Base-by-base conservation (phyloP, 192 early-diverging fungal species). In the Endogone sp. region DNA sequence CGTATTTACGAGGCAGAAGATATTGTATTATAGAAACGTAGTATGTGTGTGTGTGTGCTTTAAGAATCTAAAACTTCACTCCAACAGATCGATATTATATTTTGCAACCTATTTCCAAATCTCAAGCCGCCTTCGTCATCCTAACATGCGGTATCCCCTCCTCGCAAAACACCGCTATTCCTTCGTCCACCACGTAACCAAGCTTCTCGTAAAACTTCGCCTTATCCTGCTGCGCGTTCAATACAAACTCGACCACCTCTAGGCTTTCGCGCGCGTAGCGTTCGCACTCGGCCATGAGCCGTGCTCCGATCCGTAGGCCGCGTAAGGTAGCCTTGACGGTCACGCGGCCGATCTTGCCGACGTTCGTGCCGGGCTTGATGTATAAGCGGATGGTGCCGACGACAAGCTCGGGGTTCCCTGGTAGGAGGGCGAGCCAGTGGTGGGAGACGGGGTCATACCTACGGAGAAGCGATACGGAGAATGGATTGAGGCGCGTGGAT, bases 321-420 rank as follows among this genome's bases (percentile, higher is more conserved):
- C 67, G 67, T 24, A 25, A 25, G 2, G 29, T 16, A 8, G n/a
- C n/a, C 8, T 62, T 60, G 6, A 68, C 67, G 31, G 23, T 23
- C 22, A 68, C 67, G 20, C 67, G 67, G 10, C 67, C 67, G 23
- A 68, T 62, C 49, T 68, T 68, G 3, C 67, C 67, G 24, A 68
- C 67, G 9, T 49, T 6, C 37, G 37, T 49, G 37, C 37, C 37
- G 6, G 6, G 37, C 9, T 6, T 16, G 37, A 49, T 49, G 37
- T 49, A 49, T 49, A 49, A 11, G 6, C 37, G 37, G 37, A 49
- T 49, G 9, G 37, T 49, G 37, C 37, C 37, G 9, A 49, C 37
- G 37, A 49, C 37, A 6, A 16, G 6, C 37, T 49, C 37, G 37
- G 37, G 0, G 37, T 6, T 49, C 37, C n/a, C n/a, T n/a, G 37